Evolutionary conservation across 768 basidiomycete species (phyloP).

Genomic region (Tubosaeta sp.): DNA sequence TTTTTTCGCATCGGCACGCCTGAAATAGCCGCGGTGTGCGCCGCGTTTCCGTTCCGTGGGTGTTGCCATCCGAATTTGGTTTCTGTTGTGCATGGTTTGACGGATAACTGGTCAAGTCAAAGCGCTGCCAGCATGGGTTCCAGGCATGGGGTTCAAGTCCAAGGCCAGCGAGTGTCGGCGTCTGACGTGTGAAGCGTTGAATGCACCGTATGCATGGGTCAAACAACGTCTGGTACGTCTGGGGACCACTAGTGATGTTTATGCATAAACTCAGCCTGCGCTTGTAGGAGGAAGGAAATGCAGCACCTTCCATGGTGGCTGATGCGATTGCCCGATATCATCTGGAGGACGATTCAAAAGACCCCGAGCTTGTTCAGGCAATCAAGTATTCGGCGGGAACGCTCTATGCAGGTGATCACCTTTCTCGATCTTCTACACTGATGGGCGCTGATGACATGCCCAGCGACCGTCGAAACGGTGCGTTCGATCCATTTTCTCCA

Average conservation of each 20-base stretch:
- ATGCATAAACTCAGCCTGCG: background rate
- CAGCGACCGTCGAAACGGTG: slow-evolving; percentile 32
- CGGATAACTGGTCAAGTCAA: slow-evolving; percentile 9
- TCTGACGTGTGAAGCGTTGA: slow-evolving; percentile 1
- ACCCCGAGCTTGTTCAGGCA: slow-evolving; percentile 11
- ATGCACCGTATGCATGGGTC: slow-evolving; percentile 13
- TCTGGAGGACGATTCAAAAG: slow-evolving; percentile 4
- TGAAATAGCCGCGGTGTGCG: slow-evolving; percentile 2
- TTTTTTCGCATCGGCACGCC: background rate
- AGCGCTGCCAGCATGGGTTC: slow-evolving; percentile 24
- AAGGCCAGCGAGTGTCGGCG: slow-evolving; percentile 9
- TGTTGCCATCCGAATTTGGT: background rate
- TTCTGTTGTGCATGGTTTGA: background rate
- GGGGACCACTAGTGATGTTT: background rate
- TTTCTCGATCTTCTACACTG: background rate
- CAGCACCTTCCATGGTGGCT: slow-evolving; percentile 14
- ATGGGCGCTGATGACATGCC: background rate
- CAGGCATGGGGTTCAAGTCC: slow-evolving; percentile 21
- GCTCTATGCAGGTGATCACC: slow-evolving; percentile 15
- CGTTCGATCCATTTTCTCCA: background rate
- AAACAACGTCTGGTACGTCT: slow-evolving; percentile 4
- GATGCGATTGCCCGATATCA: slow-evolving; percentile 9
- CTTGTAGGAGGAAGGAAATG: slow-evolving; percentile 7
- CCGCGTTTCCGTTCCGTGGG: slow-evolving; percentile 14
- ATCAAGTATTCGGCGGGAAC: slow-evolving; percentile 18